Evolutionary conservation across 352 stramenopile genomes (phyloP), one percentile per base, ranked within the genome.

Genomic region (Poterioochromonas sp.): DNA sequence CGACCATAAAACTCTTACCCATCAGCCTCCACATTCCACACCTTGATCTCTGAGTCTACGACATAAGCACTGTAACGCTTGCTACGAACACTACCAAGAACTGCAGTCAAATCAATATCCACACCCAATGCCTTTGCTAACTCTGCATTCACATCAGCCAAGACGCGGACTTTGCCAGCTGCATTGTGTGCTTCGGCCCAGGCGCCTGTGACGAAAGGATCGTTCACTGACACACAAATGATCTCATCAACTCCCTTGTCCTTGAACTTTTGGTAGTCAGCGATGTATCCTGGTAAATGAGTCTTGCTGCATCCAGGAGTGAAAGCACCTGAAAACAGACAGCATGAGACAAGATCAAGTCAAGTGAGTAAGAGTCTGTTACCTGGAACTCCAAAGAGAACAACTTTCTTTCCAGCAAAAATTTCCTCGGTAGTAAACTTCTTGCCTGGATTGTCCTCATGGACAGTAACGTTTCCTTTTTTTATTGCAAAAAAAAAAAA

Each of bases 61-160:
- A 68, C 58, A 68, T 68, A 68, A 39, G 58, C 58, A 39, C 58
- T 68, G 58, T 37, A 68, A 40, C 58, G 26, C 58, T 68, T 68
- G 12, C 12, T 68, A 26, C 58, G 58, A 8, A 37, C 58, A 37
- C 34, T 35, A 18, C 58, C 58, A 32, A 68, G 26, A 68, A 26
- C 12, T 29, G 12, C 58, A 11, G 12, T 40, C 12, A 68, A 35
- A 39, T 68, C 58, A 5, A 68, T 8, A 12, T 68, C 12, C 12
- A 68, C 5, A 26, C 58, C 58, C 58, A 68, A 68, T 29, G 58
- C 58, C 12, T 68, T 68, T 5, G 58, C 26, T 11, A 68, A 68
- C 26, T 32, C 12, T 29, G 58, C 58, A 68, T 32, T 8, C 5
- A 26, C 26, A 39, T 68, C 58, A 68, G 58, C 58, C 5, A 68